A percentile compares a stretch with the other conserved stretches of the same genome.
Evolutionary conservation across 2,329 filamentous ascomycete species (phyloP).

Genomic region (Trichoderma atroviride): DNA sequence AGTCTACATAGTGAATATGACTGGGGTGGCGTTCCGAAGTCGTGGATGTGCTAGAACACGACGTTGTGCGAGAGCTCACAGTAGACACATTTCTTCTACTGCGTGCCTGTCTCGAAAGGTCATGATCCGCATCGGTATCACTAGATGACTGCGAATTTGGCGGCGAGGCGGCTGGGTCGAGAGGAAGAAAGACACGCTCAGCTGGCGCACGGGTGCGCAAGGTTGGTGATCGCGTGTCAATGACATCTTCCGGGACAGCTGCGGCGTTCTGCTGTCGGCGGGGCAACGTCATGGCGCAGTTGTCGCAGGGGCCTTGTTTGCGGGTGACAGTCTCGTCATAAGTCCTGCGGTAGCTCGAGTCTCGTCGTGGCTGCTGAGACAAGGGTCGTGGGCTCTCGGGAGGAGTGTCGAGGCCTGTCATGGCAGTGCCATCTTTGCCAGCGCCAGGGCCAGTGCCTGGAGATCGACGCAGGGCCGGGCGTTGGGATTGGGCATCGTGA

Average conservation of each 20-base stretch:
- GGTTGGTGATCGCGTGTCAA: constrained; percentile 55
- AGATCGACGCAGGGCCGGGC: constrained; percentile 47
- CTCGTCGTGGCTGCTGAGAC: constrained; percentile 48
- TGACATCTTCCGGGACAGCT: constrained; percentile 36
- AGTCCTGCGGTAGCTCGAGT: constrained; percentile 63
- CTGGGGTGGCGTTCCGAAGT: constrained; percentile 48
- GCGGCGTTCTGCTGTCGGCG: constrained; percentile 37
- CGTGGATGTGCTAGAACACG: constrained; percentile 58
- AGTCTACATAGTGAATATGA: constrained; percentile 68
- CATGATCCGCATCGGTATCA: constrained; percentile 56
- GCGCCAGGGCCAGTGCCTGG: constrained; percentile 36
- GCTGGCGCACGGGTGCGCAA: constrained; percentile 63
- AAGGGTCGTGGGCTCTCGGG: constrained; percentile 58
- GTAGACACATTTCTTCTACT: constrained; percentile 50
- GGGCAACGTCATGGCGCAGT: constrained; percentile 68
- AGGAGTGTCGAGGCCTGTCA: constrained; percentile 55
- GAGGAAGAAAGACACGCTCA: constrained; percentile 57
- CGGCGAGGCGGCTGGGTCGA: constrained; percentile 53
- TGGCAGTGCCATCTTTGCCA: constrained; percentile 37
- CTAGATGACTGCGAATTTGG: constrained; percentile 56
- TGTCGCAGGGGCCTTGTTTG: constrained; percentile 66
- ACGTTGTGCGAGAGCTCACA: constrained; percentile 48
- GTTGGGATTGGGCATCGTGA: constrained; percentile 48
- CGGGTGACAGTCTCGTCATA: constrained; percentile 68
- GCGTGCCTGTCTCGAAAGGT: constrained; percentile 43